These are phyloP conservation scores for Colletotrichum abscissum DNA, from an alignment of 2,329 filamentous ascomycete species.

Conservation along the genomic window DNA sequence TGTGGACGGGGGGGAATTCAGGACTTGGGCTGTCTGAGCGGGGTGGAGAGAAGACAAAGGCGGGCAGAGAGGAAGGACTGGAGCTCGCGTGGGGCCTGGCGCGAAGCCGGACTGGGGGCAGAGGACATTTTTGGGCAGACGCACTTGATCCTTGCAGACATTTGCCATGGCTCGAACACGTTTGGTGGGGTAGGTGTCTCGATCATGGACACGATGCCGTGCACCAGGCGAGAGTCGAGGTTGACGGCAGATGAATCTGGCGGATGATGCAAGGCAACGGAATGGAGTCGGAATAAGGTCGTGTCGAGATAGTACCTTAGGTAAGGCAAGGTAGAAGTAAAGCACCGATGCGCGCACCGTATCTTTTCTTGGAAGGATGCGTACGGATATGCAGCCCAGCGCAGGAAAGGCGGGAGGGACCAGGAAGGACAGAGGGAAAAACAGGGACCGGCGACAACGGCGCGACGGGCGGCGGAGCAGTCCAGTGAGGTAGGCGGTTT, in stretches of 20 bases:
- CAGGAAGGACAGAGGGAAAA: not conserved
- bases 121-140: slow-evolving; percentile 39
- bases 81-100: slow-evolving; percentile 35
- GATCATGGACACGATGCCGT: slow-evolving; percentile 52
- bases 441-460: slow-evolving; percentile 1
- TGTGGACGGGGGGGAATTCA: slow-evolving; percentile 11
- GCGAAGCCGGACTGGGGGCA: slow-evolving; percentile 24
- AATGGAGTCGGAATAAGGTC: slow-evolving; percentile 8
- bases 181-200: slow-evolving; percentile 47
- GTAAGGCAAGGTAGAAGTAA: not conserved
- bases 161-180: slow-evolving; percentile 62
- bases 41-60: slow-evolving; percentile 35
- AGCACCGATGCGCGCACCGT: slow-evolving; percentile 2
- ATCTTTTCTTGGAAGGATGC: slow-evolving; percentile 2
- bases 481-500: not conserved
- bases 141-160: slow-evolving; percentile 56
- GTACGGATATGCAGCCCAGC: slow-evolving; percentile 6
- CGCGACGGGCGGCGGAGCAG: not conserved
- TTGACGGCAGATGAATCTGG: no score
- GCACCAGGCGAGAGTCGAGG: no score
- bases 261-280: slow-evolving; percentile 14
- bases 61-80: slow-evolving; percentile 33
- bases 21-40: slow-evolving; percentile 18
- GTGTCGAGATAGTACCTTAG: not conserved
- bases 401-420: not conserved